Base-by-base conservation (phyloP, 2,329 filamentous ascomycete genomes). In the Phoma herbarum region DNA sequence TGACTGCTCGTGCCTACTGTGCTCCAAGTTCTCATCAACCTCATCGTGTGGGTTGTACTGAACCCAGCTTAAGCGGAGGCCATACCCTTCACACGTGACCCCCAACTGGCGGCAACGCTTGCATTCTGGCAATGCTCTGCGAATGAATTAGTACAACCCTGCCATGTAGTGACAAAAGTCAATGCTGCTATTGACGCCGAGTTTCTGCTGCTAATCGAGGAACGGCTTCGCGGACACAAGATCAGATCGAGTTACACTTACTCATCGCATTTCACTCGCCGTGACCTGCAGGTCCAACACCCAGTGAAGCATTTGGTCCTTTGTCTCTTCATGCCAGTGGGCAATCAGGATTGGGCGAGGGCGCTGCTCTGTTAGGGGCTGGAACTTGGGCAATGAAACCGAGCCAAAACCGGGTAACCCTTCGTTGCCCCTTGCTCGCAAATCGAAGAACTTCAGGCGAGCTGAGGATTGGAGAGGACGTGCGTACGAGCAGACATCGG, bases 241-340 rank as follows among this genome's bases (percentile, higher is more conserved):
- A 39, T 4, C 5, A 20, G 18, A 39, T 39, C 3, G 9, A 18
- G 35, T 20, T 39, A n/a, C 18, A 31, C 52, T 57, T 57, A 60
- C 60, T 62, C 61, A 47, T 61, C 61, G 45, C 61, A 63, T 23
- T 63, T 63, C 3, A 63, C 58, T 23, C 61, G 26, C 25, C 61
- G 61, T 9, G 61, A 54, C 25, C 61, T 58, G 28, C 61, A 63
- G 16, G 61, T 63, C 61, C 61, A 63, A 37, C 61, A 63, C 5
- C 61, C 61, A 51, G 57, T 62, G 35, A 62, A 62, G 16, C 47
- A 53, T 47, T 62, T 62, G 9, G 60, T 62, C 10, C 57, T 57
- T 31, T 47, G 42, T 16, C 42, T 44, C 29, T 45, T 55, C 56
- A 62, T 59, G 23, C 45, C 50, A 35, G 14, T 20, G n/a, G 2